Evolutionary conservation across 2,329 filamentous ascomycete species (phyloP).

Genomic region (Cercospora janseana): DNA sequence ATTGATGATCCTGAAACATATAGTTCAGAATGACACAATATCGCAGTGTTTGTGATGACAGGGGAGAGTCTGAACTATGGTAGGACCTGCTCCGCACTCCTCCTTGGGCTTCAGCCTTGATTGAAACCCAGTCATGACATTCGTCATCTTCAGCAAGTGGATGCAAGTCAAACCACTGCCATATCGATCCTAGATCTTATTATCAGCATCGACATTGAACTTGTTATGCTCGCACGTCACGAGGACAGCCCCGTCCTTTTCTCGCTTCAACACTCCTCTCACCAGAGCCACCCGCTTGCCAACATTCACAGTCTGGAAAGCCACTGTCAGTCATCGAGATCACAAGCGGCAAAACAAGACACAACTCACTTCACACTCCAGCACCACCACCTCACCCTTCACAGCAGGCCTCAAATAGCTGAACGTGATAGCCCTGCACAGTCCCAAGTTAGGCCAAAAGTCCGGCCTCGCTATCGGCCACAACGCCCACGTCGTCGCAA

Average conservation of each 20-base stretch:
- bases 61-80: too few relatives aligned
- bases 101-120: too few relatives aligned
- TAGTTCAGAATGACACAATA: too few relatives aligned
- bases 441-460: constrained; percentile 25
- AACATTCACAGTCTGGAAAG: constrained; percentile 27
- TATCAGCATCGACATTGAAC: constrained; percentile 30
- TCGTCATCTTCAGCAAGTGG: too few relatives aligned
- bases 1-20: too few relatives aligned
- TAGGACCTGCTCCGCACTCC: too few relatives aligned
- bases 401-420: constrained; percentile 26
- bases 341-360: too few relatives aligned
- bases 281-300: constrained; percentile 26
- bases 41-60: too few relatives aligned
- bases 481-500: constrained; percentile 23
- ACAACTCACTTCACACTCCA: constrained; percentile 30
- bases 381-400: constrained; percentile 24
- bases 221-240: constrained; percentile 31
- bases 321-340: not conserved
- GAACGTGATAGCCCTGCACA: constrained; percentile 25
- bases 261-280: constrained; percentile 25
- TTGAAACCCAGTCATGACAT: too few relatives aligned
- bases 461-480: constrained; percentile 21
- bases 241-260: constrained; percentile 25
- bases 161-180: too few relatives aligned
- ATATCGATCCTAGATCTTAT: constrained; percentile 18